phyloP scores from a whole-genome alignment of 2,329 filamentous ascomycete species.

The Leptoxyphium fumago region DNA sequence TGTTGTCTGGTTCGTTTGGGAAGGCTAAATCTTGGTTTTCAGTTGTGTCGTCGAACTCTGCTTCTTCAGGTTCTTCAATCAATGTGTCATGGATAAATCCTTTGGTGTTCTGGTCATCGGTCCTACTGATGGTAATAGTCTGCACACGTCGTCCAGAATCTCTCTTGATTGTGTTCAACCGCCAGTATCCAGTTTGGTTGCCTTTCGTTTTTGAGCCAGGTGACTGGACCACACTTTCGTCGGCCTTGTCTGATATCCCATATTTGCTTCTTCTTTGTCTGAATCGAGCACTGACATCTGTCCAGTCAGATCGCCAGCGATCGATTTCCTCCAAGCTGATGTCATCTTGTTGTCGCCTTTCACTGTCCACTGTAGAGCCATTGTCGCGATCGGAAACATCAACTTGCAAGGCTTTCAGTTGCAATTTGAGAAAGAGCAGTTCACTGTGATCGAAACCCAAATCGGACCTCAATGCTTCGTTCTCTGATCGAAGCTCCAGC shows the following conservation, averaged over 20 bases:
- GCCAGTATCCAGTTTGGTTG: conserved; percentile 10
- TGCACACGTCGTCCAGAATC: conserved; percentile 9
- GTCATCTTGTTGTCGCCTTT: conserved; percentile 6
- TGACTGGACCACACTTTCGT: conserved; percentile 3
- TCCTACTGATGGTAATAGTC: conserved; percentile 13
- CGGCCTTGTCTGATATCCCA: conserved; percentile 10
- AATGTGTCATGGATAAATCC: not conserved
- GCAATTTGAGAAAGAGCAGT: conserved; percentile 24
- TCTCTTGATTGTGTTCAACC: conserved; percentile 14
- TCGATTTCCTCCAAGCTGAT: conserved; percentile 18
- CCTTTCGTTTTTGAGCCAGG: conserved; percentile 2
- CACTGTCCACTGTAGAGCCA: conserved; percentile 5
- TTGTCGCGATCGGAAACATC: conserved; percentile 11
- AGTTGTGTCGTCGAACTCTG: not conserved
- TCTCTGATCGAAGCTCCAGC: conserved; percentile 21
- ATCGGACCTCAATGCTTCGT: conserved; percentile 22
- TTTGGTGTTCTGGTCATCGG: not conserved
- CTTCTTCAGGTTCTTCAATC: not conserved
- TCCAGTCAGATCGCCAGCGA: conserved; percentile 22
- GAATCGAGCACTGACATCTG: conserved; percentile 19
- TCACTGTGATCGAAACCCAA: conserved; percentile 25
- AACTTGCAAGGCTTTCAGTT: conserved; percentile 23
- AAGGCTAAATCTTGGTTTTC: conserved; percentile 2
- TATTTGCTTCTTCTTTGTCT: conserved; percentile 16
- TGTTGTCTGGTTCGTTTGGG: conserved; percentile 1